phyloP scores from a whole-genome alignment of 2,329 filamentous ascomycete species.

The Spiromastix sp. region DNA sequence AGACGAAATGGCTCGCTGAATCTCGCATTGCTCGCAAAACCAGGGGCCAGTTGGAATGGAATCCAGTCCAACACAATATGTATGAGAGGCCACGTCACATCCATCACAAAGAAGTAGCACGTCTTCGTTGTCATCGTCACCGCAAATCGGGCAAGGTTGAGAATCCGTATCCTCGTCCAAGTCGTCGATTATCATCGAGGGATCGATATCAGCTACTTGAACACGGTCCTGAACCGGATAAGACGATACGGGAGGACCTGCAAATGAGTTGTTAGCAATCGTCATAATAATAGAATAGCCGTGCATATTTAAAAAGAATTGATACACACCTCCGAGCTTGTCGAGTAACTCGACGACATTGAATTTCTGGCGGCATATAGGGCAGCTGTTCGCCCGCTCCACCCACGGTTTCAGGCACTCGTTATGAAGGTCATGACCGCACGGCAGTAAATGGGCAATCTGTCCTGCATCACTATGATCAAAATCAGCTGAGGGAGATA shows the following conservation, averaged over 20 bases:
- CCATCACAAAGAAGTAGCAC: conserved; percentile 81
- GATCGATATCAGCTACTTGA: conserved; percentile 81
- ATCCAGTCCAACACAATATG: conserved; percentile 79
- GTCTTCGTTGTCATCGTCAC: conserved; percentile 68
- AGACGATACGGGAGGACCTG: conserved; percentile 47
- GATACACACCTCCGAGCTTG: conserved; percentile 61
- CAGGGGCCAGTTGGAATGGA: conserved; percentile 66
- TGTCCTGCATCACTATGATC: conserved; percentile 34
- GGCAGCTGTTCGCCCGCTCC: conserved; percentile 93
- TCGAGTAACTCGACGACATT: conserved; percentile 80
- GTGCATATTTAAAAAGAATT: conserved; percentile 4
- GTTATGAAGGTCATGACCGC: conserved; percentile 87
- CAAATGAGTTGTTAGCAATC: conserved; percentile 3
- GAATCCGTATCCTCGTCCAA: conserved; percentile 55
- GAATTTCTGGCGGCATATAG: conserved; percentile 88
- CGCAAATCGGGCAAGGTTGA: conserved; percentile 76
- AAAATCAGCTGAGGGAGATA: conserved; percentile 9
- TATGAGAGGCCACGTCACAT: conserved; percentile 84
- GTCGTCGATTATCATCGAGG: conserved; percentile 57
- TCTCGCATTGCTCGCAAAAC: conserved; percentile 78
- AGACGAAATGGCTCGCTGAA: conserved; percentile 33
- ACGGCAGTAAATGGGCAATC: conserved; percentile 58
- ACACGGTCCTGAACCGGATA: conserved; percentile 44
- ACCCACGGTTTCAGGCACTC: conserved; percentile 90
- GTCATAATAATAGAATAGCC: too few species aligned